These are phyloP conservation scores for Neltuma alba DNA, from an alignment of 306 rosid genomes.

Conservation along the genomic window DNA sequence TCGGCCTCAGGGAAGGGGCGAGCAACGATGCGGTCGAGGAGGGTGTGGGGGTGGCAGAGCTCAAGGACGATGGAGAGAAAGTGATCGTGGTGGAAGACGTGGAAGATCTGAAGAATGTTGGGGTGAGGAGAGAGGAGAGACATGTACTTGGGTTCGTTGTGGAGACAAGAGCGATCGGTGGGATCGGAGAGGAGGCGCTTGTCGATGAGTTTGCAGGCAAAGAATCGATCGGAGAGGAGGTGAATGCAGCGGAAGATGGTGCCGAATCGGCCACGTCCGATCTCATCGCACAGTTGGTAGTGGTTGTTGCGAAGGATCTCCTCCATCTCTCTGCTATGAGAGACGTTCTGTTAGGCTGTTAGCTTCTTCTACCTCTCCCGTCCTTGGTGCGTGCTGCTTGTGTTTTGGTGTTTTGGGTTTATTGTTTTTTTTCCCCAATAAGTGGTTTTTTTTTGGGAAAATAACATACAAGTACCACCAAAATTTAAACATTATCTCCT, in stretches of 20 bases:
- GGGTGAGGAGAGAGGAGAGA: conserved; percentile 72
- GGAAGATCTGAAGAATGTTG: conserved; percentile 61
- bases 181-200: conserved; percentile 59
- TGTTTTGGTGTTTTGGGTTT: too few relatives aligned
- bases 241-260: conserved; percentile 67
- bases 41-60: conserved; percentile 67
- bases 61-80: conserved; percentile 64
- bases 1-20: conserved; percentile 46
- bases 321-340: conserved; percentile 68
- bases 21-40: conserved; percentile 63
- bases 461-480: too few relatives aligned
- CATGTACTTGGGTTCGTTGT: conserved; percentile 82
- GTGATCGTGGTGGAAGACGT: conserved; percentile 62
- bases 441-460: too few relatives aligned
- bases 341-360: neutral
- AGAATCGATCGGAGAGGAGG: conserved; percentile 40
- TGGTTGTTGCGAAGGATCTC: conserved; percentile 44
- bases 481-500: too few relatives aligned
- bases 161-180: conserved; percentile 70
- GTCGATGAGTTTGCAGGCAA: conserved; percentile 76
- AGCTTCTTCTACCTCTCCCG: neutral
- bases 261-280: conserved; percentile 87
- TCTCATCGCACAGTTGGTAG: conserved; percentile 74
- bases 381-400: neutral
- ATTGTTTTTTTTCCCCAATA: too few relatives aligned